Evolutionary conservation across 441 rosid genomes (phyloP).

Genomic region (Populus hybrid): DNA sequence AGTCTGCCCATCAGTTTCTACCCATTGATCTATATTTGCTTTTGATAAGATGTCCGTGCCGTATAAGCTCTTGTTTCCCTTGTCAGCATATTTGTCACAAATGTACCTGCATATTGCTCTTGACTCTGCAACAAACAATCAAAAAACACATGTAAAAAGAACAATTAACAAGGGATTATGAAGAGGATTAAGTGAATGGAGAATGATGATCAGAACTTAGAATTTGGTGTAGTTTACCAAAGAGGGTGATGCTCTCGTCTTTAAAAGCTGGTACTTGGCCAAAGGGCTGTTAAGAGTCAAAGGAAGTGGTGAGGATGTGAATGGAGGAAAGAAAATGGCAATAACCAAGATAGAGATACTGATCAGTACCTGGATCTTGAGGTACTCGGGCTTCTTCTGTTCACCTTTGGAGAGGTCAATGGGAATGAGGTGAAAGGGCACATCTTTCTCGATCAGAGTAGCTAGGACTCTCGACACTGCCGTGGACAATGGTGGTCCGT

Average conservation of each 20-base stretch:
- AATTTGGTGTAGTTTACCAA: slow-evolving; percentile 33
- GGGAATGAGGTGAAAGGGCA: slow-evolving; percentile 53
- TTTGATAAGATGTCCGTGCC: slow-evolving; percentile 50
- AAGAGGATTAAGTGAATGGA: no score
- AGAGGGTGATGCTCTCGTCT: slow-evolving; percentile 55
- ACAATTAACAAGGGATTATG: not conserved
- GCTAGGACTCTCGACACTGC: slow-evolving; percentile 60
- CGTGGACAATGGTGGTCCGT: slow-evolving; percentile 58
- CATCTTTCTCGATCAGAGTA: slow-evolving; percentile 61
- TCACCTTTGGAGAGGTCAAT: slow-evolving; percentile 56
- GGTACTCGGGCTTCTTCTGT: slow-evolving; percentile 58
- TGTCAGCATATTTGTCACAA: slow-evolving; percentile 49
- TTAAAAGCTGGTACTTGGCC: slow-evolving; percentile 75
- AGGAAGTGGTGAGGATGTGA: not conserved
- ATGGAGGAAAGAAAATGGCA: not conserved
- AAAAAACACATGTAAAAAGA: not conserved
- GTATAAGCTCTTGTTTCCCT: slow-evolving; percentile 48
- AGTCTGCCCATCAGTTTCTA: slow-evolving; percentile 65
- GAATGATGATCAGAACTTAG: no score
- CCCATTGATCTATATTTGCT: slow-evolving; percentile 76
- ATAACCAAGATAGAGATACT: not conserved
- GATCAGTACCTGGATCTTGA: slow-evolving; percentile 48
- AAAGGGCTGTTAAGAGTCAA: slow-evolving; percentile 43
- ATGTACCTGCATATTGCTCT: slow-evolving; percentile 62
- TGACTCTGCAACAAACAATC: slow-evolving; percentile 34